Conservation (phyloP, 2,329 filamentous ascomycete genomes). For the Delphinella strobiligena region DNA sequence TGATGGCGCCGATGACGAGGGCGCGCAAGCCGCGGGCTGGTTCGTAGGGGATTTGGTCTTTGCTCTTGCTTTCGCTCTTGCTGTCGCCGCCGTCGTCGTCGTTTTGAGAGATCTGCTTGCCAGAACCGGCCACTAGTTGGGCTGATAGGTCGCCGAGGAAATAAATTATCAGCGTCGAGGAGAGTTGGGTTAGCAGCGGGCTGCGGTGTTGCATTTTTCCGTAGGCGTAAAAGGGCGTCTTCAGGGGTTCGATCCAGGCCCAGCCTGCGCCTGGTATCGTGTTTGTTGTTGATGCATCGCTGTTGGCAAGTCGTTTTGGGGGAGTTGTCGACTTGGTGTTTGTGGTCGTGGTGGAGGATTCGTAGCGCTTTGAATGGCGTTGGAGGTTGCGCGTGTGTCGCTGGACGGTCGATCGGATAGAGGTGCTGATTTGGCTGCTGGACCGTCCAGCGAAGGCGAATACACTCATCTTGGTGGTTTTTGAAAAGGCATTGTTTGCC, state of each 20-base stretch:
- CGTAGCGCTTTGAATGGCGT: slow-evolving; percentile 15
- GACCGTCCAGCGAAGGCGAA: slow-evolving; percentile 16
- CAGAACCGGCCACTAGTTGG: slow-evolving; percentile 44
- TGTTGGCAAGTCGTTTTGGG: slow-evolving; percentile 1
- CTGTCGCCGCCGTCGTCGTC: slow-evolving; percentile 1
- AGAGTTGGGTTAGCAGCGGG: slow-evolving; percentile 70
- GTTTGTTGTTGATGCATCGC: not conserved
- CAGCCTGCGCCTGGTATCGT: slow-evolving; percentile 31
- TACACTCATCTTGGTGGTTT: slow-evolving; percentile 15
- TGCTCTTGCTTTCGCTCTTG: slow-evolving; percentile 7
- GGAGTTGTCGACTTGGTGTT: slow-evolving; percentile 5
- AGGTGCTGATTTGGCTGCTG: slow-evolving; percentile 5
- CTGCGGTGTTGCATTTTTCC: slow-evolving; percentile 56
- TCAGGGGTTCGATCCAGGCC: slow-evolving; percentile 35
- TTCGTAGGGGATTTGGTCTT: slow-evolving; percentile 43
- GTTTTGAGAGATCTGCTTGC: slow-evolving; percentile 1
- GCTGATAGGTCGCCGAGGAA: slow-evolving; percentile 66
- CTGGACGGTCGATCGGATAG: slow-evolving; percentile 20
- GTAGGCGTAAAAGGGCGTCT: slow-evolving; percentile 43
- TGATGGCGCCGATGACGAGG: slow-evolving; percentile 59
- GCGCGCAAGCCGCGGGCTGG: slow-evolving; percentile 57
- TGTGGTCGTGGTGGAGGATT: slow-evolving; percentile 15
- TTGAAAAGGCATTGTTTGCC: not conserved
- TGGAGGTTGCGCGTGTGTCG: slow-evolving; percentile 15
- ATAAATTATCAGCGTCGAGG: slow-evolving; percentile 66